Percentiles rank a stretch among this genome's conserved stretches.
Evolutionary conservation across 2,329 filamentous ascomycete genomes (phyloP).

Genomic region (Fusarium nygamai): DNA sequence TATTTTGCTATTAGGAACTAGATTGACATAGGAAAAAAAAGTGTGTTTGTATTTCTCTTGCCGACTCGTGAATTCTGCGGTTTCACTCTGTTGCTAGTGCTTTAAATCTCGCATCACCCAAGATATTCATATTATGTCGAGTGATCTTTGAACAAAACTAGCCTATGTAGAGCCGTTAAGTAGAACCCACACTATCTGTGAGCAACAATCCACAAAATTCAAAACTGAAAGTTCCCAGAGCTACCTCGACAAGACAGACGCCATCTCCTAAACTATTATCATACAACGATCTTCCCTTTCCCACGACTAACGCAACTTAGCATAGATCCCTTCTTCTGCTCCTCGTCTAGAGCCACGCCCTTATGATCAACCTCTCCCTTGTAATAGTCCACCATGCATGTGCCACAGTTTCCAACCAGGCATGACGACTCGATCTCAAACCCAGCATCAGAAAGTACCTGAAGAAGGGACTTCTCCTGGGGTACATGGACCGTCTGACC

Average conservation of each 20-base stretch:
- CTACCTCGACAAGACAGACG: background rate
- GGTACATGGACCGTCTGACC: constrained; percentile 3
- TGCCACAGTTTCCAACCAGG: constrained; percentile 26
- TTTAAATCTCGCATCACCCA: too few species aligned
- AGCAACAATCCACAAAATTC: background rate
- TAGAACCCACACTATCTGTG: too few species aligned
- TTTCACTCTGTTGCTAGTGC: background rate
- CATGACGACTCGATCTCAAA: constrained; percentile 28
- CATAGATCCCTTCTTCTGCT: constrained; percentile 21
- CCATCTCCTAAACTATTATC: too few species aligned
- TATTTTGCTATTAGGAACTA: background rate
- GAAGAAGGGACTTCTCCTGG: constrained; percentile 15
- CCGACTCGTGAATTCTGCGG: too few species aligned
- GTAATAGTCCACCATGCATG: constrained; percentile 22
- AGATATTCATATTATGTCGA: background rate
- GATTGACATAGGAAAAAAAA: background rate
- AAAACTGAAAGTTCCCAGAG: background rate
- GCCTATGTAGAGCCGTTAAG: background rate
- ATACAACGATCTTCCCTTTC: constrained; percentile 16
- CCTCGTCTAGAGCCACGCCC: constrained; percentile 19
- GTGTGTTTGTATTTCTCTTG: background rate
- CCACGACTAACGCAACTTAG: constrained; percentile 28
- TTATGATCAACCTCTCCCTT: constrained; percentile 27
- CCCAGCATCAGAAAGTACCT: constrained; percentile 20
- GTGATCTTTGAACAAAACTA: accelerated